Evolutionary conservation across 768 basidiomycete genomes (phyloP), one percentile per base, ranked within the genome.

Genomic region (Russula emetica): DNA sequence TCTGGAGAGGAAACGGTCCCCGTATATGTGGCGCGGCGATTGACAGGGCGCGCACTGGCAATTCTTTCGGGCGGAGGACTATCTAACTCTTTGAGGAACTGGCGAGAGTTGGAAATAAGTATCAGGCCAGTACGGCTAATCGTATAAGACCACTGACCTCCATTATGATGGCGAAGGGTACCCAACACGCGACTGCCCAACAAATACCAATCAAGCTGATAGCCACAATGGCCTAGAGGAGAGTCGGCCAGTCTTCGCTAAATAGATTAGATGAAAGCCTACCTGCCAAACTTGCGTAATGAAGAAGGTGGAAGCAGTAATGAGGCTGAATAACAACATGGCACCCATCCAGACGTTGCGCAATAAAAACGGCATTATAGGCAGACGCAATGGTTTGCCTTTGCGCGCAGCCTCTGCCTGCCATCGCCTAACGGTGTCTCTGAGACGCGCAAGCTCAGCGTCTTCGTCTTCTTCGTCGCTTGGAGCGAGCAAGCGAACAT

Each of bases 131-230:
- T 57, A 24, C 2, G 34, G 8, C 24, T 36, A 9, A 26, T 47
- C 30, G 55, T 28, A 44, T 53, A 22, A 10, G 47, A 38, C 30
- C 5, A 69, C 82, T 55, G 67, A 84, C 93, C 84, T 95, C 94
- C 94, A 98, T 98, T 75, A 98, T 92, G 70, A 97, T 94, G 22
- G 94, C 90, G 69, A 97, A 97, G 2, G 94, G 94, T 18, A 92
- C 92, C 95, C 95, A 97, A 77, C 91, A 92, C n/a, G 95, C 92
- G 45, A 97, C 92, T 11, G 94, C 92, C 95, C 95, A 98, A 74
- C 90, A 95, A 42, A 97, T 88, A 49, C 95, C 95, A 26, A 96
- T 85, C 57, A 95, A 72, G 57, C 86, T 85, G 61, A 97, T 90
- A 70, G 89, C 86, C 20, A 86, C 74, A 18, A 91, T 91, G 10